Base-by-base conservation (phyloP, 805 yeast species). In the Candida coleopterorum region DNA sequence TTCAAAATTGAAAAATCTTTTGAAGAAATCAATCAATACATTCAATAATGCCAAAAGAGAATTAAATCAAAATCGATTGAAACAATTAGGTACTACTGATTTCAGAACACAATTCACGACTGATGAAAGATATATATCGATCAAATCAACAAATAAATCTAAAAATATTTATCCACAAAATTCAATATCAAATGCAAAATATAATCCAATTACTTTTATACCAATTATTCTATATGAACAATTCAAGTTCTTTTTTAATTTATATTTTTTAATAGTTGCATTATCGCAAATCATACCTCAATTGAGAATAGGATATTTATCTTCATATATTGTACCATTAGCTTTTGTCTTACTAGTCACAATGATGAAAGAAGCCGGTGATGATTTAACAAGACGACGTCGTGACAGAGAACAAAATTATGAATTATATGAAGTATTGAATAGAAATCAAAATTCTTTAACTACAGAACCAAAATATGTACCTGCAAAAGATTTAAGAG, bases 301-400 rank as follows among this genome's bases (percentile, higher is more conserved):
- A 6, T 70, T 93, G 36, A 71, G 97, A 47, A 93, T 93, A 24
- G 99, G 99, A 9, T 93, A 90, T 53, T 66, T 93, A 25, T 84
- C 95, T 2, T 85, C 96, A 2, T 93, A 93, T 56, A 73, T 94
- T 15, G 96, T 89, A 8, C 99, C 99, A 0, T 71, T 93, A 39
- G 96, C 85, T 1, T 93, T 93, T 67, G 98, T 93, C 11, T 64
- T 93, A 27, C 68, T 84, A 0, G 95, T 93, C 5, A 94, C 98
- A 1, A 89, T 94, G 95, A 66, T 81, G 47, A 93, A 93, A 57
- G 99, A 93, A 56, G 97, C 97, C 0, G 70, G 85, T 47, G 99
- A 93, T 61, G 99, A 93, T 60, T 74, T 90, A 8, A 84, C 82
- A 40, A 78, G 99, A 54, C 74, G 97, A 35, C 74, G 93, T 43